Conservation (phyloP, 1,284 basidiomycete genomes). For the Cystobasidium sp. region DNA sequence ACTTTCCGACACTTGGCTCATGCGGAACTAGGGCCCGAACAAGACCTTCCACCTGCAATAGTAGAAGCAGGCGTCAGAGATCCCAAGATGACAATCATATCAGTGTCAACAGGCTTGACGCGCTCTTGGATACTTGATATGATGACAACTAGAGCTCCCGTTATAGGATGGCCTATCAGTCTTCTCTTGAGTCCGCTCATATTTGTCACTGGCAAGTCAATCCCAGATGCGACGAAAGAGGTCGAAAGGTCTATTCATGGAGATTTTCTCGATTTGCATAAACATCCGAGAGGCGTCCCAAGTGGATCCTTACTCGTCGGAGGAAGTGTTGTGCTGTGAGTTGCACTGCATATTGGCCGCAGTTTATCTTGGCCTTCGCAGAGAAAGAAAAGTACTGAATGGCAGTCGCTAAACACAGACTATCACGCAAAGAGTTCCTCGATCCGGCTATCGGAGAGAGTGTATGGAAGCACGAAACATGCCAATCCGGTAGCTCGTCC, state of each 20-base stretch:
- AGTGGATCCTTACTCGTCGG: constrained; percentile 19
- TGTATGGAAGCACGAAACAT: constrained; percentile 17
- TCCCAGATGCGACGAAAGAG: constrained; percentile 18
- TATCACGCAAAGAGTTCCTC: constrained; percentile 21
- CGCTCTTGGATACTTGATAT: constrained; percentile 26
- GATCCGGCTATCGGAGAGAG: constrained; percentile 26
- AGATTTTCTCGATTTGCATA: constrained; percentile 24
- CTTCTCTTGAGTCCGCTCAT: constrained; percentile 23
- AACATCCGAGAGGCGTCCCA: constrained; percentile 18
- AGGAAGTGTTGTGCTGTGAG: constrained; percentile 24
- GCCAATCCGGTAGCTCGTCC: not conserved
- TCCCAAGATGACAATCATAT: constrained; percentile 18
- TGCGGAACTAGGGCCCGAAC: not conserved
- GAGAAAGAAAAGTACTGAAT: too few species aligned
- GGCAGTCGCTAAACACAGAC: not conserved
- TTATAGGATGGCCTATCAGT: constrained; percentile 13
- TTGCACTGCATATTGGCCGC: not conserved
- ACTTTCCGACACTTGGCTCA: constrained; percentile 10
- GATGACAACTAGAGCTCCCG: not conserved
- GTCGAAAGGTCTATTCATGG: constrained; percentile 34
- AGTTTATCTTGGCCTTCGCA: not conserved
- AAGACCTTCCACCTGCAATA: constrained; percentile 10
- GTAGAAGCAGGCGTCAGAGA: not conserved
- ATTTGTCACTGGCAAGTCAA: constrained; percentile 30
- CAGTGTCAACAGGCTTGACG: constrained; percentile 24